Base-by-base conservation (phyloP, 306 rosid genomes). In the Gastrolobium villosum region DNA sequence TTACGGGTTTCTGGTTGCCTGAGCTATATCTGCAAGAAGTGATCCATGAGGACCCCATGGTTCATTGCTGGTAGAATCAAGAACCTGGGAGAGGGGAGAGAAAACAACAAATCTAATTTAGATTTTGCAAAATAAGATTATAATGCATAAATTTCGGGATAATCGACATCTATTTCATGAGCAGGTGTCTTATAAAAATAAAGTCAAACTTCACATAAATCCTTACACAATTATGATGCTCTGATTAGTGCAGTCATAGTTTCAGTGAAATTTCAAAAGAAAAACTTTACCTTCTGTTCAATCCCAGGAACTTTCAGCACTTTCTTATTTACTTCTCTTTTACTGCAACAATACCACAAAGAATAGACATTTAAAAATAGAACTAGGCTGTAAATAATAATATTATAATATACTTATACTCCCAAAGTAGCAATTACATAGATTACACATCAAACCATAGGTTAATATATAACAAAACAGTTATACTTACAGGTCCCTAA, bases 11-110 rank as follows among this genome's bases (percentile, higher is more conserved):
- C 96, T 87, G 66, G 97, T 88, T 52, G 98, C 96, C 82, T 82
- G 87, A 73, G 99, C 94, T 82, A 96, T 91, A 82, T 96, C 98
- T 14, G 98, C 94, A 81, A 96, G 99, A 85, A 96, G 92, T 32
- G 97, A 69, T 85, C 99, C 99, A 86, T 96, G 99, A 77, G 99
- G 99, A 79, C 99, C 99, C 99, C 99, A 96, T 37, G 98, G 93
- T 82, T 96, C 99, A 83, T 96, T 96, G 92, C 98, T 96, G 62
- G 99, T 96, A 82, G 99, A 80, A 91, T 96, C 99, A 74, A 96
- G 96, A 90, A 96, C 92, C 99, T 96, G 83, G 44, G 79, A 67
- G 14, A 20, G 53, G 74, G 50, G 60, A 60, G 39, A 40, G 36
- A 37, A 20, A 56, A 40, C 39, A 11, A 53, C 30, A 10, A 48